These are phyloP conservation scores for Volvox reticuliferus DNA, from an alignment of 139 green algal genomes.

Conservation along the genomic window DNA sequence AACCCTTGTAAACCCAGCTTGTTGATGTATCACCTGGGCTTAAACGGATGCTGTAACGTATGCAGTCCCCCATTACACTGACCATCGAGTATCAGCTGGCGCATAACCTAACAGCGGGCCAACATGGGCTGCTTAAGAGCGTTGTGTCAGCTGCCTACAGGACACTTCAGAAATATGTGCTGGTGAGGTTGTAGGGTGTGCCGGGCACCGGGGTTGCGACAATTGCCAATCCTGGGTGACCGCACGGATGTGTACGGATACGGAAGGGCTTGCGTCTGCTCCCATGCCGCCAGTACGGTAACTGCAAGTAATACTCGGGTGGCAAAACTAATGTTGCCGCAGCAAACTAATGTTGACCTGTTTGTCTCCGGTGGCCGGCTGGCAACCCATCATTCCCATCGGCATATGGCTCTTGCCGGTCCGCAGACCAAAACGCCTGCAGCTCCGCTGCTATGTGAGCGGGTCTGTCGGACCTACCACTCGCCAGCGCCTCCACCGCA, in stretches of 20 bases:
- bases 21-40: not conserved
- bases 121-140: not conserved
- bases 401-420: not conserved
- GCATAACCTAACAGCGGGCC: not conserved
- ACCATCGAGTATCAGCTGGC: conserved; percentile 4
- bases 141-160: conserved; percentile 1
- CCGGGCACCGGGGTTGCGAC: not conserved
- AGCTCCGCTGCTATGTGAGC: not conserved
- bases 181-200: not conserved
- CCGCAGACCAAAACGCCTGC: not conserved
- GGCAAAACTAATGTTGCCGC: not conserved
- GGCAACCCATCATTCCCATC: not conserved
- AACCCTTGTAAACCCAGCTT: not conserved
- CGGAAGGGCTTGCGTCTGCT: not conserved
- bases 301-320: not conserved
- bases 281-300: too few relatives aligned
- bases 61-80: not conserved
- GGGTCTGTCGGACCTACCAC: not conserved
- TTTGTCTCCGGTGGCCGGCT: not conserved
- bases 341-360: not conserved
- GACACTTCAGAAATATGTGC: conserved; percentile 1
- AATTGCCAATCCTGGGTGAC: not conserved
- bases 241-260: not conserved
- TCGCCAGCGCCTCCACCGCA: not conserved
- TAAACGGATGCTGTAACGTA: not conserved